These are phyloP conservation scores for Crithidia bombi DNA, from an alignment of 208 protist genomes.

Conservation along the genomic window DNA sequence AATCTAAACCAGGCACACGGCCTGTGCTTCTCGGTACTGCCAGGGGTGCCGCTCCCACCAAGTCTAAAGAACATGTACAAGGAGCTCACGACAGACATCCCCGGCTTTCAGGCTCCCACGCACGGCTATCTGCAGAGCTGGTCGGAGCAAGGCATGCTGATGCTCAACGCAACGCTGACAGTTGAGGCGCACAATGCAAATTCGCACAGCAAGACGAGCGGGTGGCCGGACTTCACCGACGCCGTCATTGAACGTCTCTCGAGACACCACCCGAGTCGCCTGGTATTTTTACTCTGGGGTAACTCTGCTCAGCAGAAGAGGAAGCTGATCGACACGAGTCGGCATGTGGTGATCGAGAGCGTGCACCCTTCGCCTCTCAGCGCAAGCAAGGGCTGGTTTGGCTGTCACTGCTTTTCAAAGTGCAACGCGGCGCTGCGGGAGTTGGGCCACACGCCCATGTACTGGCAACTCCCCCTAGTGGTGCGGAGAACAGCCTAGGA, in stretches of 20 bases:
- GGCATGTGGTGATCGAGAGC: conserved; percentile 89
- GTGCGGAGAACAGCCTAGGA: neutral
- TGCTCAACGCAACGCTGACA: conserved; percentile 97
- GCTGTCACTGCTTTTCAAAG: conserved; percentile 84
- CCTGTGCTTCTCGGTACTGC: conserved; percentile 95
- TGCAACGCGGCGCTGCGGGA: conserved; percentile 75
- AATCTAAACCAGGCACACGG: conserved; percentile 96
- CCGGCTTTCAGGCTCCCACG: conserved; percentile 80
- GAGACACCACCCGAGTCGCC: conserved; percentile 47
- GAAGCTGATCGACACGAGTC: conserved; percentile 76
- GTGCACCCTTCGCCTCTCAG: conserved; percentile 92
- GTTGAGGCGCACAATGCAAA: conserved; percentile 93
- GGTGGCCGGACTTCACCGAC: conserved; percentile 97
- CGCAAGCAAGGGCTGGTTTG: conserved; percentile 66
- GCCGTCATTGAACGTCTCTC: conserved; percentile 89
- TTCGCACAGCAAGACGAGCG: conserved; percentile 88
- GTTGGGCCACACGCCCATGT: conserved; percentile 75
- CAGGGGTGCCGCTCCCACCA: conserved; percentile 85
- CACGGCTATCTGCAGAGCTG: conserved; percentile 95
- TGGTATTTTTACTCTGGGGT: conserved; percentile 98
- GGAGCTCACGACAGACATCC: conserved; percentile 90
- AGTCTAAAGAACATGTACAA: conserved; percentile 97
- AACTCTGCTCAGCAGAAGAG: conserved; percentile 93
- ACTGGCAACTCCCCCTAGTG: conserved; percentile 73
- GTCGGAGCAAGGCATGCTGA: conserved; percentile 96